Evolutionary conservation across 352 stramenopile species (phyloP).

Genomic region (Pythium dissotocum): DNA sequence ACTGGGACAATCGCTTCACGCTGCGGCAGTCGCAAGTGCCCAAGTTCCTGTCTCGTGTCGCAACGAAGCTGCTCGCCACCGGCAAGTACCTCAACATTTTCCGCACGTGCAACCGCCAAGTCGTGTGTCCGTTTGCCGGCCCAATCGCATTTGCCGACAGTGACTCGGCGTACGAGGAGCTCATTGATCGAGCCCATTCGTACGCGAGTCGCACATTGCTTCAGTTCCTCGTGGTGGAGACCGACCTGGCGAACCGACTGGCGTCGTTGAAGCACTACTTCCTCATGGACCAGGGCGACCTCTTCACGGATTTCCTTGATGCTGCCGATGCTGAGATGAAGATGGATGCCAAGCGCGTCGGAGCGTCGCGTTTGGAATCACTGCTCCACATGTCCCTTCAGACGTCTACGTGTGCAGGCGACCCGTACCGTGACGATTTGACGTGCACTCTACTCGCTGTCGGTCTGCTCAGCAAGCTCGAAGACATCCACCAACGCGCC

Average conservation of each 20-base stretch:
- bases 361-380: conserved; percentile 90
- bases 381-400: conserved; percentile 94
- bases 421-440: conserved; percentile 91
- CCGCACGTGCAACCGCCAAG: conserved; percentile 71
- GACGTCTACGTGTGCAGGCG: conserved; percentile 87
- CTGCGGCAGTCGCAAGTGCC: conserved; percentile 76
- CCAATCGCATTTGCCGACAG: conserved; percentile 64
- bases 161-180: conserved; percentile 77
- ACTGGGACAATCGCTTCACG: conserved; percentile 89
- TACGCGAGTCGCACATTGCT: conserved; percentile 81
- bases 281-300: conserved; percentile 98
- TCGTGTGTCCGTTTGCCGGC: conserved; percentile 79
- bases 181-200: conserved; percentile 81
- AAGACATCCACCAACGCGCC: conserved; percentile 89
- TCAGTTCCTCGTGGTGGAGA: conserved; percentile 79
- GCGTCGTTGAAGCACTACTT: conserved; percentile 97
- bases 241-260: conserved; percentile 77
- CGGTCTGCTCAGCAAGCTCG: conserved; percentile 91
- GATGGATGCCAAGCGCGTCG: conserved; percentile 83
- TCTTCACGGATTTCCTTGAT: conserved; percentile 98
- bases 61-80: conserved; percentile 86
- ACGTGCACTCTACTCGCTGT: conserved; percentile 85
- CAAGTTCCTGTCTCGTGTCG: conserved; percentile 75
- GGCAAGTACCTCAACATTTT: conserved; percentile 94
- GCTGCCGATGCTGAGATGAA: conserved; percentile 94